Evolutionary conservation across 768 basidiomycete genomes (phyloP).

Genomic region (Austroboletus eburneus): DNA sequence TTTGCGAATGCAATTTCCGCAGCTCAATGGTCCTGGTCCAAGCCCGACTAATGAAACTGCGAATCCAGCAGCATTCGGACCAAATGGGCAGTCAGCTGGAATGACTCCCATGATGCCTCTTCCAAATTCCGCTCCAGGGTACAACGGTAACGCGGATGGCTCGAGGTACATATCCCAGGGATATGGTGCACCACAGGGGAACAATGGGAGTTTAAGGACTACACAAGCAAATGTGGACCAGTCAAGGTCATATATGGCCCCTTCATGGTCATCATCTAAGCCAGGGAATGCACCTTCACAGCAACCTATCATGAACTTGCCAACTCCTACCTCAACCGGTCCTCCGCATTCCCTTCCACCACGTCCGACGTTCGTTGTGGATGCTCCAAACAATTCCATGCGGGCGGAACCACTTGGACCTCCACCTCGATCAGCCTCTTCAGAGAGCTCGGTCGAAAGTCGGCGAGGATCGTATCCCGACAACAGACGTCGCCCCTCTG

Average conservation of each 20-base stretch:
- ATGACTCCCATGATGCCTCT: background rate
- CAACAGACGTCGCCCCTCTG: constrained; percentile 12
- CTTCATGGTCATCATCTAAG: constrained; percentile 2
- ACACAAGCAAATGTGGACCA: constrained; percentile 6
- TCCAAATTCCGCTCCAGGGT: background rate
- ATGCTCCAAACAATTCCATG: constrained; percentile 3
- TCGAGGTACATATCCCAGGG: background rate
- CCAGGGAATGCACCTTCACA: constrained; percentile 4
- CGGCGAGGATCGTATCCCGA: constrained; percentile 17
- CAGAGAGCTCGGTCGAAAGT: constrained; percentile 12
- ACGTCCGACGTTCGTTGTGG: constrained; percentile 6
- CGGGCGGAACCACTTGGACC: constrained; percentile 19
- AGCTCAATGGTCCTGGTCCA: constrained; percentile 4
- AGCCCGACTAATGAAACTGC: background rate
- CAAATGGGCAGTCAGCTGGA: background rate
- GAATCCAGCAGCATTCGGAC: background rate
- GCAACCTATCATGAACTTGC: background rate
- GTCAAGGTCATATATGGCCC: background rate
- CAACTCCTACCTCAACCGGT: background rate
- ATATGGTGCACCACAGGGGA: constrained; percentile 2
- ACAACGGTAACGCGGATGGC: background rate
- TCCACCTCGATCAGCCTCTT: constrained; percentile 16
- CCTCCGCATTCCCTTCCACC: constrained; percentile 13
- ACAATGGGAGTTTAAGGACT: too few species aligned
- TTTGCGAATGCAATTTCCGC: constrained; percentile 15